A percentile compares a stretch with the other conserved stretches of the same genome.
These are phyloP conservation scores for Podospora fimiseda DNA, from an alignment of 495 filamentous ascomycete genomes.

Conservation along the genomic window DNA sequence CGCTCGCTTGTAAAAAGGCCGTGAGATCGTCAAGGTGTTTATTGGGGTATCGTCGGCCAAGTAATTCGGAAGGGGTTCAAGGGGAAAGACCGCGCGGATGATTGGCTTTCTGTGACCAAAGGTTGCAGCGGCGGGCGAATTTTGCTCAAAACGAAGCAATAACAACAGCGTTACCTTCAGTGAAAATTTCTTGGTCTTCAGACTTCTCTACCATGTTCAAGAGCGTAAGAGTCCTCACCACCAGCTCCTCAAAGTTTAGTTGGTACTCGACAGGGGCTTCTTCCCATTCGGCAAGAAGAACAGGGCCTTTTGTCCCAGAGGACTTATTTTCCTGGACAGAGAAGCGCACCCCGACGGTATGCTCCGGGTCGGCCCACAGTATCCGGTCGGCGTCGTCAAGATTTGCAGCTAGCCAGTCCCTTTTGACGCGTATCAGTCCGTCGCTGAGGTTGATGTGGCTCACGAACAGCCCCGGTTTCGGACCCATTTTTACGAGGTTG, in stretches of 20 bases:
- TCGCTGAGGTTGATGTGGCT: conserved; percentile 58
- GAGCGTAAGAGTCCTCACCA: conserved; percentile 53
- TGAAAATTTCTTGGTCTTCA: conserved; percentile 40
- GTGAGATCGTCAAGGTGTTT: not conserved
- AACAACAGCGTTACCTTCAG: conserved; percentile 54
- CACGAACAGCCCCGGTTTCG: conserved; percentile 50
- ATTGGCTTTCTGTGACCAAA: too few relatives aligned
- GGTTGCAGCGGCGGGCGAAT: too few relatives aligned
- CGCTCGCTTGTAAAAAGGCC: too few relatives aligned
- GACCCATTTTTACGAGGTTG: conserved; percentile 61
- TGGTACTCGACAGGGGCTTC: conserved; percentile 54
- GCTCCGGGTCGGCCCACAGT: conserved; percentile 52
- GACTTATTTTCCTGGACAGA: conserved; percentile 36
- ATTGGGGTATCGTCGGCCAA: too few relatives aligned
- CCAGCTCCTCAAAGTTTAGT: conserved; percentile 56
- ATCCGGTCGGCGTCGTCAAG: conserved; percentile 22
- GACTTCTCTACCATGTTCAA: conserved; percentile 53
- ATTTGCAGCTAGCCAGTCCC: conserved; percentile 57
- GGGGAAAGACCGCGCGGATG: too few relatives aligned
- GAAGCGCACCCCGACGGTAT: conserved; percentile 53
- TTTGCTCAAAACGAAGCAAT: conserved; percentile 42
- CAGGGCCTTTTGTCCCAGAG: conserved; percentile 28
- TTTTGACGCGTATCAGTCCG: conserved; percentile 58
- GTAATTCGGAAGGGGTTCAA: too few relatives aligned
- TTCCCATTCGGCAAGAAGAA: conserved; percentile 50